Evolutionary conservation across 257 asterid species (phyloP).

Genomic region (Primulina eburnea): DNA sequence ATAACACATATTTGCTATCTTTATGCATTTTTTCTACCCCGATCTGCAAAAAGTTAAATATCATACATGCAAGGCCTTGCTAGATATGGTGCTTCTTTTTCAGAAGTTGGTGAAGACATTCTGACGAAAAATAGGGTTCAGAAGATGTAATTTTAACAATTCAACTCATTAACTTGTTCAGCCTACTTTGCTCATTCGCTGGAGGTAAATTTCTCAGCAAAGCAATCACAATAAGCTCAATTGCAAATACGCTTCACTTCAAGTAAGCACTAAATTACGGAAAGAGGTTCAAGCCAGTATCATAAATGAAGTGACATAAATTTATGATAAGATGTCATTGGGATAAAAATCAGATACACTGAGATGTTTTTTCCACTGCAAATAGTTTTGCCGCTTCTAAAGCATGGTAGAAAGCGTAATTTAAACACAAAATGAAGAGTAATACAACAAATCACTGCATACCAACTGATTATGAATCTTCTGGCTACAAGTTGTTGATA

Average conservation of each 20-base stretch:
- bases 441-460: slow-evolving; percentile 23
- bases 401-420: slow-evolving; percentile 4
- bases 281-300: neutral
- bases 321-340: too few relatives aligned
- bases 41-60: slow-evolving; percentile 46
- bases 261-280: neutral
- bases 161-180: neutral
- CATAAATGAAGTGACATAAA: neutral
- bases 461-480: slow-evolving; percentile 99
- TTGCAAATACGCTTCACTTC: neutral
- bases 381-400: neutral
- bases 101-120: slow-evolving; percentile 11
- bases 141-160: slow-evolving; percentile 9
- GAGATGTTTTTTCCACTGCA: slow-evolving; percentile 8
- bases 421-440: too few relatives aligned
- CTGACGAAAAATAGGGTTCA: slow-evolving; percentile 10
- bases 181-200: neutral
- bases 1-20: slow-evolving; percentile 84
- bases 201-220: neutral
- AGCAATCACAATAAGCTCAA: slow-evolving; percentile 6
- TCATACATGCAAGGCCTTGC: slow-evolving; percentile 13
- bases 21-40: slow-evolving; percentile 96
- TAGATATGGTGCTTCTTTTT: neutral
- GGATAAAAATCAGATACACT: neutral
- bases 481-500: slow-evolving; percentile 96